Base-by-base conservation (phyloP, 768 basidiomycete species). In the Russula brevipes region DNA sequence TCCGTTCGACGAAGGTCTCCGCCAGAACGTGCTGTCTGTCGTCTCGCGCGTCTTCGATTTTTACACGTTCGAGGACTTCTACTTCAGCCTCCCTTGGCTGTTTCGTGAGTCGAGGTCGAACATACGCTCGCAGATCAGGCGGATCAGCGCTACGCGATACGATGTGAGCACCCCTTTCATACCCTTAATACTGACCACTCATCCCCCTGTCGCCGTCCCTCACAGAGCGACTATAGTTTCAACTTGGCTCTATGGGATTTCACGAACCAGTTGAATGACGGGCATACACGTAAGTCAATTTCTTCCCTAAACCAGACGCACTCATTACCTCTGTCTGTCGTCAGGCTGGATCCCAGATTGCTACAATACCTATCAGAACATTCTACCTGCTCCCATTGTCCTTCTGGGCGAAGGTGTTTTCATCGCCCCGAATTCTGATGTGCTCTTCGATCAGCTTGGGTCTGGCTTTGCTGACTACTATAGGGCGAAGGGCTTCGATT, bases 171-270 rank as follows among this genome's bases (percentile, higher is more conserved):
- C 2, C 12, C 39, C 38, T 45, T 41, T 42, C 24, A n/a, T 44
- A 33, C 19, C 47, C 5, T 9, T 12, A n/a, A 41, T 30, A 33
- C 17, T 2, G 10, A 24, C 47, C n/a, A 35, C 14, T 38, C 35
- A 5, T 33, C 36, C n/a, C 31, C 24, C 24, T 24, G 24, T 24
- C 24, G 24, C 24, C 24, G 24, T 24, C 24, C 24, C 24, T 24
- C 24, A 9, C 61, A 87, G 83, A 85, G 83, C 5, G 85, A 87
- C 65, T 87, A 85, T 64, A 85, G 85, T 70, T 86, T 87, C 74
- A 85, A 81, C 69, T 76, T 76, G 50, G 85, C 79, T 44, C 69
- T 87, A 30, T 86, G 82, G 65, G 76, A 82, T 54, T 80, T 82
- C 65, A 78, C 79, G 0, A 84, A 79, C 35, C 77, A 77, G 52